Conservation (phyloP, 495 filamentous ascomycete species). For the Penicillium alfredii region DNA sequence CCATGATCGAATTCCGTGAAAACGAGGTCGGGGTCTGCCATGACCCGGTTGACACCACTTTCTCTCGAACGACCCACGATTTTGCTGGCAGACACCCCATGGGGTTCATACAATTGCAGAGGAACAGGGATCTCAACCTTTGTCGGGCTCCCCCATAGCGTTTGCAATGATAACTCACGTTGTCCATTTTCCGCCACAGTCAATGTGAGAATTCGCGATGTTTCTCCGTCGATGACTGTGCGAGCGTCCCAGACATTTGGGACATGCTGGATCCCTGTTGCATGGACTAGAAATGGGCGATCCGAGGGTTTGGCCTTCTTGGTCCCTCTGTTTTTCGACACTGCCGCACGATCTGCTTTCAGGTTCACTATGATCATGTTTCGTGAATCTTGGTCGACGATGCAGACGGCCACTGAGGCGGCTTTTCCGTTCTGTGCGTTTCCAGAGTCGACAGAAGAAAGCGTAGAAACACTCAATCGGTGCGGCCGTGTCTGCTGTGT, state of each 20-base stretch:
- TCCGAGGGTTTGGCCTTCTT: slow-evolving; percentile 25
- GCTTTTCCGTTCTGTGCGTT: slow-evolving; percentile 24
- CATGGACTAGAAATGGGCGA: slow-evolving; percentile 35
- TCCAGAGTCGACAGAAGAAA: slow-evolving; percentile 50
- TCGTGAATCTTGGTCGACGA: slow-evolving; percentile 61
- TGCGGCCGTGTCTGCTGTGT: slow-evolving; percentile 37
- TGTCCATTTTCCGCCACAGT: slow-evolving; percentile 56
- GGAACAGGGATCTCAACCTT: slow-evolving; percentile 48
- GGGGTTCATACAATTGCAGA: slow-evolving; percentile 41
- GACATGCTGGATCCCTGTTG: slow-evolving; percentile 35
- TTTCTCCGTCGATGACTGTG: slow-evolving; percentile 61
- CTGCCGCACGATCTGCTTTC: slow-evolving; percentile 32
- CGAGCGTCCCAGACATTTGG: slow-evolving; percentile 66
- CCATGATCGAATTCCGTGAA: slow-evolving; percentile 41
- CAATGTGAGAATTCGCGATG: slow-evolving; percentile 64
- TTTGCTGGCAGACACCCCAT: slow-evolving; percentile 30
- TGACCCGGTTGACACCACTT: slow-evolving; percentile 47
- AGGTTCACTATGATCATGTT: slow-evolving; percentile 63
- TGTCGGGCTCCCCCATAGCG: slow-evolving; percentile 63
- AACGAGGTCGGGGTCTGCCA: slow-evolving; percentile 43
- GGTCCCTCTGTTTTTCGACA: slow-evolving; percentile 25
- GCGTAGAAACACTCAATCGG: slow-evolving; percentile 56
- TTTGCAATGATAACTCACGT: slow-evolving; percentile 63
- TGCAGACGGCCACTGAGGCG: slow-evolving; percentile 54
- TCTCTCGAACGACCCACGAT: slow-evolving; percentile 36